Base-by-base conservation (phyloP, 768 basidiomycete genomes). In the Tylopilus felleus region DNA sequence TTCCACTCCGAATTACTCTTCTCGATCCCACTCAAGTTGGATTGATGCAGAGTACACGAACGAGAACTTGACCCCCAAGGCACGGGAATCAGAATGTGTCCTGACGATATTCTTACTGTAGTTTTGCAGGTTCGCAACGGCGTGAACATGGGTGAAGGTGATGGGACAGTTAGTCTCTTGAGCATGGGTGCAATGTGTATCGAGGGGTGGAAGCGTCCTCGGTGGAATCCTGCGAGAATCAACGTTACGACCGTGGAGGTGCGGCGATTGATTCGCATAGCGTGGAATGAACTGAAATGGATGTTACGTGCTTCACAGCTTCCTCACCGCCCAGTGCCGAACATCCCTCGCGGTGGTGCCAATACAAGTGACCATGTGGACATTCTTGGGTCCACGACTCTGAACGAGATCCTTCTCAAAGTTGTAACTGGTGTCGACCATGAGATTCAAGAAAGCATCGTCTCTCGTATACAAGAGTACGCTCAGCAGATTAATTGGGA, bases 151-250 rank as follows among this genome's bases (percentile, higher is more conserved):
- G 92, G 93, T 38, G 93, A 97, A 74, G 96, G 94, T 8, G 97
- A 98, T 67, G 96, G 97, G 13, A 98, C 97, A 2, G 93, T 94
- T 22, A 84, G 84, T 61, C 72, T 93, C 39, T 64, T 95, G 31
- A 91, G 89, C 60, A 76, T 94, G 49, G 96, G 94, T 16, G 84
- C 90, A n/a, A 97, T 98, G 93, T 98, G 96, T 63, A 86, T 89
- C 12, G 92, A 93, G 65, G 96, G 95, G 8, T 97, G 95, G 96
- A 90, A 89, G 69, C 77, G 85, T 52, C 79, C 79, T 57, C 77
- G 85, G 50, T 98, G 93, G 92, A 98, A 98, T 70, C 96, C 96
- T 1, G 88, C 83, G 13, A 80, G 87, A n/a, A 93, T 97, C 65
- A 80, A 83, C 61, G 74, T 98, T 45, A 83, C 85, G 23, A 96